Base-by-base conservation (phyloP, 2,329 filamentous ascomycete genomes). In the Pseudocercospora fuligena region DNA sequence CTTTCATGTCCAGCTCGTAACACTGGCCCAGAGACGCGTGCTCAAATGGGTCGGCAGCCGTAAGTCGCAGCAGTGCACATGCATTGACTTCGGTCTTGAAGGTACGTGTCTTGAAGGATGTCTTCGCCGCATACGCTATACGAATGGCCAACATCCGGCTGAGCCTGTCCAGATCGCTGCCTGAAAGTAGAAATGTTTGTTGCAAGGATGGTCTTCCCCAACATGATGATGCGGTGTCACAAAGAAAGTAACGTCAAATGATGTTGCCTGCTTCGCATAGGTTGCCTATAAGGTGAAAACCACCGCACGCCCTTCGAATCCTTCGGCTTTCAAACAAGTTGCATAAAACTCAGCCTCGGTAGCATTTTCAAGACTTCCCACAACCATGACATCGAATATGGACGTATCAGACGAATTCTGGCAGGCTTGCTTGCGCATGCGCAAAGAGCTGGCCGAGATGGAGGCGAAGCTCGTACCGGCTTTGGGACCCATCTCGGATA, bases 401-500 rank as follows among this genome's bases (percentile, higher is more conserved):
- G 19, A 29, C 11, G 27, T 19, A 40, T 40, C 29, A 58, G 31
- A 58, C 3, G 40, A 43, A 5, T 43, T 43, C n/a, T 36, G 33
- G 33, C 2, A 36, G 1, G 16, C 33, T 36, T 36, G 33, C 33
- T 19, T 43, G 40, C 40, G 40, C 40, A 58, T 36, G 25, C 54
- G 54, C 11, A 23, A 33, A 33, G 25, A 21, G 5, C 51, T 63
- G 19, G 31, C 12, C 27, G 53, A 59, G 36, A 31, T 23, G n/a
- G 61, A 64, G 43, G 47, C 56, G 11, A 40, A 33, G 14, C 43
- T 64, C 36, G 23, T 64, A 0, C n/a, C 56, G 16, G 61, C 33
- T 5, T 40, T 59, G 14, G 54, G 54, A 4, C 33, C 53, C 1
- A 12, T 29, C 12, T 23, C 33, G 8, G 25, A 23, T 1, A 47